Conservation (phyloP, 768 basidiomycete genomes). For the Calocybe gangraenosa region DNA sequence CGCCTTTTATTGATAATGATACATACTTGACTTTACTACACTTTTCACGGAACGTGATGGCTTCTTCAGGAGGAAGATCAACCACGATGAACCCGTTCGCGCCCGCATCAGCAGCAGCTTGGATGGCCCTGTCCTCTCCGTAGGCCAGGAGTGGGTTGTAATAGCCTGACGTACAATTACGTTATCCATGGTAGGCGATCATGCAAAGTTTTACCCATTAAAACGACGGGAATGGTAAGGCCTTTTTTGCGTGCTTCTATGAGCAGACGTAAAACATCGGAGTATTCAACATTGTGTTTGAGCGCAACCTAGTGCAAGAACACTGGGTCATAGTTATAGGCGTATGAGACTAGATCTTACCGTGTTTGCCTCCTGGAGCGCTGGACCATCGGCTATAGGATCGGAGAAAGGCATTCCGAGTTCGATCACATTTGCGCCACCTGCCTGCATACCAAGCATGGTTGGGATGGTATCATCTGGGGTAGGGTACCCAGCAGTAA, state of each 20-base stretch:
- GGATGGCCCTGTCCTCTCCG: conserved; percentile 91
- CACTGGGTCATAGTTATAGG: conserved; percentile 8
- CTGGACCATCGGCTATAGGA: conserved; percentile 93
- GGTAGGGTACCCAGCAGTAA: conserved; percentile 91
- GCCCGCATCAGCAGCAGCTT: conserved; percentile 84
- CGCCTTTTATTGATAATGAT: conserved; percentile 12
- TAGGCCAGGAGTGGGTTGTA: conserved; percentile 96
- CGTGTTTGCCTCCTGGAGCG: conserved; percentile 92
- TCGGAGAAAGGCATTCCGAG: conserved; percentile 95
- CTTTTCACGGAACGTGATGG: conserved; percentile 83
- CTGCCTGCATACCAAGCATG: conserved; percentile 88
- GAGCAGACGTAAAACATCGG: conserved; percentile 68
- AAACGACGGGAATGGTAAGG: conserved; percentile 79
- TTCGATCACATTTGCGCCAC: conserved; percentile 93
- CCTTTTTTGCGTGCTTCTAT: conserved; percentile 79
- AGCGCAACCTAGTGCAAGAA: conserved; percentile 65
- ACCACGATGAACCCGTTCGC: conserved; percentile 98
- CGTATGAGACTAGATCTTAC: conserved; percentile 39
- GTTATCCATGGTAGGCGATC: conserved; percentile 2
- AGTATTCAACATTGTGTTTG: conserved; percentile 74
- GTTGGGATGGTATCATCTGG: conserved; percentile 78
- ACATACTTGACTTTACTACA: conserved; percentile 71
- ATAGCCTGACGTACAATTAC: conserved; percentile 59
- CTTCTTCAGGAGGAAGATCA: conserved; percentile 97
- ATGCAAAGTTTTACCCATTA: conserved; percentile 68